Conservation (phyloP, 129 eudicot genomes). For the Flaveria robusta region DNA sequence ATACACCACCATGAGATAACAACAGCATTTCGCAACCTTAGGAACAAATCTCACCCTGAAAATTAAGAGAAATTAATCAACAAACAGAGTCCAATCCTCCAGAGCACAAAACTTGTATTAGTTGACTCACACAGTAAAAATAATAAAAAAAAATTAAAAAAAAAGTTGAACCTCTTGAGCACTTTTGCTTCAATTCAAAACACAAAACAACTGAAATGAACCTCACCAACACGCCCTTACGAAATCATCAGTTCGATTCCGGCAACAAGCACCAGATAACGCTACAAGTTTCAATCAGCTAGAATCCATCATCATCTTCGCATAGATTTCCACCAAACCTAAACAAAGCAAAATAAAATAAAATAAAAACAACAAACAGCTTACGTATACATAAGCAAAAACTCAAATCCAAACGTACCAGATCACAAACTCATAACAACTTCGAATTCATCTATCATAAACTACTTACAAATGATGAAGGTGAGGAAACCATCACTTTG, state of each 20-base stretch:
- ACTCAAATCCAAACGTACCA: background rate
- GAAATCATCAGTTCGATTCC: background rate
- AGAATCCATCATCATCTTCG: background rate
- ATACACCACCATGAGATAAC: background rate
- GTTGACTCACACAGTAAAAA: conserved; percentile 11
- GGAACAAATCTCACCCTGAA: conserved; percentile 33
- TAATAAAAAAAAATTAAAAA: no score
- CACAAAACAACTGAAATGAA: background rate
- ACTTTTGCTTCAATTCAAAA: conserved; percentile 16
- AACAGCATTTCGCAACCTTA: conserved; percentile 16
- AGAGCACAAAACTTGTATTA: no score
- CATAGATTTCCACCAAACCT: conserved; percentile 1
- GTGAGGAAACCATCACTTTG: no score
- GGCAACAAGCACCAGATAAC: background rate
- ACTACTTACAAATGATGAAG: conserved; percentile 25
- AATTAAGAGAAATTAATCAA: conserved; percentile 9
- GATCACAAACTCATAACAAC: background rate
- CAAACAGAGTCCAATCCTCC: background rate
- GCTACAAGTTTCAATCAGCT: conserved; percentile 5
- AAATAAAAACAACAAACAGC: background rate
- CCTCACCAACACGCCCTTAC: background rate
- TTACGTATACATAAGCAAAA: conserved; percentile 1
- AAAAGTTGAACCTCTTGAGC: background rate
- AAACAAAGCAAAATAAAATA: background rate
- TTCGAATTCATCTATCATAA: conserved; percentile 10